These are phyloP conservation scores for Tylopilus orsonianus DNA, from an alignment of 1,284 basidiomycete species.

Conservation along the genomic window DNA sequence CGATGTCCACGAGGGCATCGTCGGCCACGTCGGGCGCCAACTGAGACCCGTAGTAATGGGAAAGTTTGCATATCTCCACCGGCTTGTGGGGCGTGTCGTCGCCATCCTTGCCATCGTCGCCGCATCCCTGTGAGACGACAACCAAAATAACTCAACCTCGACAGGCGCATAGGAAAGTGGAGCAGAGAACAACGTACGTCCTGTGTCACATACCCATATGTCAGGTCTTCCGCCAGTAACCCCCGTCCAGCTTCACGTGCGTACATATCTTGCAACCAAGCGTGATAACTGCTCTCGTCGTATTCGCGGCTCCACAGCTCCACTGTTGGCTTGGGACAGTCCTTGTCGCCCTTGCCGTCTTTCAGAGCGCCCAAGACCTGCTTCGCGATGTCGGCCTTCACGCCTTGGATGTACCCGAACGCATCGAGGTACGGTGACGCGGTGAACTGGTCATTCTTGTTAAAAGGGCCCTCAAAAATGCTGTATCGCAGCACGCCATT, in stretches of 20 bases:
- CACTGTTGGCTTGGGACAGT: slow-evolving; percentile 36
- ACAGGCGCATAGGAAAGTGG: not conserved
- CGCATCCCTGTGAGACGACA: slow-evolving; percentile 50
- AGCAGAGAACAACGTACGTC: slow-evolving; percentile 47
- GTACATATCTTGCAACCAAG: slow-evolving; percentile 60
- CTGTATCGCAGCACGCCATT: slow-evolving; percentile 78
- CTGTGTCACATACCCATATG: slow-evolving; percentile 67
- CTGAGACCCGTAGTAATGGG: slow-evolving; percentile 59
- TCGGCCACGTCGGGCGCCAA: slow-evolving; percentile 48
- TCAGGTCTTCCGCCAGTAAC: slow-evolving; percentile 33
- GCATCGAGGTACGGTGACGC: slow-evolving; percentile 62
- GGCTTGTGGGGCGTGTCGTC: slow-evolving; percentile 65
- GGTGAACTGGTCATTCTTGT: slow-evolving; percentile 77
- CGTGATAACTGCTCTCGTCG: slow-evolving; percentile 50
- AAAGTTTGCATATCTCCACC: slow-evolving; percentile 51
- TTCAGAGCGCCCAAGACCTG: slow-evolving; percentile 58
- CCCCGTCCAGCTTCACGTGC: slow-evolving; percentile 14
- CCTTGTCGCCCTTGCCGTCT: slow-evolving; percentile 34
- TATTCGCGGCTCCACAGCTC: slow-evolving; percentile 50
- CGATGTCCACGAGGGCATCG: slow-evolving; percentile 58
- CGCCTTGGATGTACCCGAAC: slow-evolving; percentile 58
- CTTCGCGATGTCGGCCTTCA: slow-evolving; percentile 49
- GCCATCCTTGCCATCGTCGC: slow-evolving; percentile 48
- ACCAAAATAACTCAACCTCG: not conserved
- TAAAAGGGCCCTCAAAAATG: slow-evolving; percentile 67